Evolutionary conservation across 2,329 filamentous ascomycete genomes (phyloP).

Genomic region (Pseudogymnoascus sp.): DNA sequence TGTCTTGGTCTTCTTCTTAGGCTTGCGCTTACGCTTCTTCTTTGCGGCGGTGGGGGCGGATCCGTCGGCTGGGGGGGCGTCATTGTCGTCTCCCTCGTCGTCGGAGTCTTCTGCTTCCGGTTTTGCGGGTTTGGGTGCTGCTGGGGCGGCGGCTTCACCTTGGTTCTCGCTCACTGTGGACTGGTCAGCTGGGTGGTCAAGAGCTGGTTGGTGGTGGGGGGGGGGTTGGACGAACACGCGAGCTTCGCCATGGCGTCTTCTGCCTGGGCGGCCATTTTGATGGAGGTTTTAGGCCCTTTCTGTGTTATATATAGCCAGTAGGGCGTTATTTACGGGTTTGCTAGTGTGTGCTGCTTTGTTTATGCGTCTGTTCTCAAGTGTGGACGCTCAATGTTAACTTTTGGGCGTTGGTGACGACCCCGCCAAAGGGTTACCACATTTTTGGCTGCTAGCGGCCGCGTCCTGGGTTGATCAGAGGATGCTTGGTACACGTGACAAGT

Average conservation of each 20-base stretch:
- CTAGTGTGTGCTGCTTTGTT: background rate
- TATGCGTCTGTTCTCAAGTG: too few relatives aligned
- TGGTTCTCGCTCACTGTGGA: background rate
- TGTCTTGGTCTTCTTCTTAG: constrained; percentile 57
- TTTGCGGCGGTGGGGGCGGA: constrained; percentile 31
- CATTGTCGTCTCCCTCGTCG: constrained; percentile 33
- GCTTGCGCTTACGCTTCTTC: constrained; percentile 82
- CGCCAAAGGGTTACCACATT: background rate
- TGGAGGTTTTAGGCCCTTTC: background rate
- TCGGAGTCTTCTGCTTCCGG: constrained; percentile 39
- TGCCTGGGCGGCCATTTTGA: constrained; percentile 7
- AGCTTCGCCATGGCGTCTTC: constrained; percentile 8
- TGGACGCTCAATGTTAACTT: background rate
- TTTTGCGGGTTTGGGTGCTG: background rate
- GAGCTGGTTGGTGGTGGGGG: background rate
- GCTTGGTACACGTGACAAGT: too few relatives aligned
- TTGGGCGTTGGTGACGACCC: background rate
- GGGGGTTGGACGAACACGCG: background rate
- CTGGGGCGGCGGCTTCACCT: background rate
- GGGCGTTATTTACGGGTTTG: background rate
- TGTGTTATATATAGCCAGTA: background rate
- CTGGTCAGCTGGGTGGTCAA: background rate
- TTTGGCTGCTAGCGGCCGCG: background rate
- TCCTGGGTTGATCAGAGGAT: too few relatives aligned
- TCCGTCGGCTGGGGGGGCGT: constrained; percentile 29